Evolutionary conservation across 805 yeast species (phyloP), one percentile per base, ranked within the genome.

Genomic region (Sugiyamaella lignohabitans): DNA sequence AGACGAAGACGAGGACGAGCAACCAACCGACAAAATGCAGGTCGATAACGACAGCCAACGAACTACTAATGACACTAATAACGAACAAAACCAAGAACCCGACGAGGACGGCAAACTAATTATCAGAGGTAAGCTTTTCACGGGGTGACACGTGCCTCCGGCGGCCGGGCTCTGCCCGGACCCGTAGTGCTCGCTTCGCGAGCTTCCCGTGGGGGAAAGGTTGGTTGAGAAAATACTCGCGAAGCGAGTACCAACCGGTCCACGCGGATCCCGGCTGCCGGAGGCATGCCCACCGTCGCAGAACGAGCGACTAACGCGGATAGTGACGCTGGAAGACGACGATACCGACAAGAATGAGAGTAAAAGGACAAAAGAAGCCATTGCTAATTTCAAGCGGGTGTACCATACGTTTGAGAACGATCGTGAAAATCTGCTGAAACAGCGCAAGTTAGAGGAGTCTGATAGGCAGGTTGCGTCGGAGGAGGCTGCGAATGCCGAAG

Each of bases 381-480:
- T 50, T 19, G 24, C 45, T 21, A 53, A 53, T 55, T 22, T 79
- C 64, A 75, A 75, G 63, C 78, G 75, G 51, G 72, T 78, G 32
- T 82, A 82, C 59, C 87, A 82, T 58, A 72, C 74, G 40, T 81
- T 82, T 59, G 89, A 82, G 58, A 71, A 72, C 46, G 89, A 82
- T 59, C 60, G 75, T 45, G 94, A 86, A 45, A 85, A 89, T 1
- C 70, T 87, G 46, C 69, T 81, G 46, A 84, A 87, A 57, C 74
- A 93, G 59, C 66, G 87, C 51, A 84, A 82, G 58, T 69, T 89
- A 27, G 94, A 87, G 57, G 84, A 83, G 55, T 82, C 86, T 47
- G 94, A 89, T 61, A 75, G 84, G 58, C 79, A 84, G 55, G 64
- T 87, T 18, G 66, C 65, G 37, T 51, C 49, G 4, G 60, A 60